Evolutionary conservation across 75 land plant genomes (phyloP), one percentile per base, ranked within the genome.

Genomic region (Sequoia sempervirens): DNA sequence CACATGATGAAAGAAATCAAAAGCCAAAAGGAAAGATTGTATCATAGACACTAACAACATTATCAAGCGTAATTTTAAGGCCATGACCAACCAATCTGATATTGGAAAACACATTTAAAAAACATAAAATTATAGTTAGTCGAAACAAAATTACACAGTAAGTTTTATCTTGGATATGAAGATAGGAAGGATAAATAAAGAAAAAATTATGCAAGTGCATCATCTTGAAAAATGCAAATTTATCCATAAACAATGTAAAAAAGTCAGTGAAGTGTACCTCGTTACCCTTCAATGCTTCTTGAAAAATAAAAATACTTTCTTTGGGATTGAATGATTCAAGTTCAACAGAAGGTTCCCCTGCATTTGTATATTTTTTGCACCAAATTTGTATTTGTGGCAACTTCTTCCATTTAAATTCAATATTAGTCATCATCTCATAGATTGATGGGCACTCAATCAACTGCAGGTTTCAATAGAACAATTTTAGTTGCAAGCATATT

Each of bases 381-480:
- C 97, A 95, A 72, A 96, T 89, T 68, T 89, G 82, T 73, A 96
- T 93, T 66, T 89, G 64, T 34, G 98, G 98, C 68, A 86, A 82
- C 15, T 86, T 79, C 85, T 91, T 89, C 98, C 98, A 96, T 13
- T 89, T 82, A 84, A 91, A 95, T 41, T 85, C 85, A 75, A 90
- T 91, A 75, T 91, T 90, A 50, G 95, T 88, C 84, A 96, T 84
- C 97, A 96, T 90, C 83, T 96, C 98, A 81, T 96, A 96, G 17
- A 96, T 87, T 41, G 98, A 96, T 50, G 98, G 98, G 75, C 97
- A 93, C 83, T 96, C 98, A 79, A 96, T 87, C 86, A 96, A 84
- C 98, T 96, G 86, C 82, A 85, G 30, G 66, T 83, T 41, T 46
- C 64, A 74, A 58, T 66, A 79, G 30, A 36, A 80, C 14, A 43